Evolutionary conservation across 1,284 basidiomycete genomes (phyloP).

Genomic region (Ceratobasidium sp.): DNA sequence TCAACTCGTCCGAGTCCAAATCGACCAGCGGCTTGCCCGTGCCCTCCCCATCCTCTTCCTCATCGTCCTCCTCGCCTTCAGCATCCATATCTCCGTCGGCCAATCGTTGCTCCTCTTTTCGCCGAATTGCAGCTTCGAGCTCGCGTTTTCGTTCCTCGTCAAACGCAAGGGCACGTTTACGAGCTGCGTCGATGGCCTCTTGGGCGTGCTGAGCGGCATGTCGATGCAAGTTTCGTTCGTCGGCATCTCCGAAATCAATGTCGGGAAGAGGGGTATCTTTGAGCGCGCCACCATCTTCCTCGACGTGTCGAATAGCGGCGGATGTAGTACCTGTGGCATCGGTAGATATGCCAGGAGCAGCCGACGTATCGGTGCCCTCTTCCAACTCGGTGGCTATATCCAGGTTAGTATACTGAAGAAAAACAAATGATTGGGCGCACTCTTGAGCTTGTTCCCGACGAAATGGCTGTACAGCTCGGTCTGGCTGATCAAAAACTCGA

Average conservation of each 20-base stretch:
- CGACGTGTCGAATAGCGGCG: slow-evolving; percentile 22
- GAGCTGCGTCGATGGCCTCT: slow-evolving; percentile 84
- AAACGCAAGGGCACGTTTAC: slow-evolving; percentile 83
- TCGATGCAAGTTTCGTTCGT: slow-evolving; percentile 86
- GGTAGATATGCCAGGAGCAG: slow-evolving; percentile 39
- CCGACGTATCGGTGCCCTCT: slow-evolving; percentile 50
- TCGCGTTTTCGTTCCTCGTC: slow-evolving; percentile 77
- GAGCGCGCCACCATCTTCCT: slow-evolving; percentile 17
- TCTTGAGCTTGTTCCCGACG: slow-evolving; percentile 85
- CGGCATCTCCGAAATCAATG: slow-evolving; percentile 61
- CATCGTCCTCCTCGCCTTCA: slow-evolving; percentile 55
- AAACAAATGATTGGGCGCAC: slow-evolving; percentile 19
- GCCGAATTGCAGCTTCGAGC: slow-evolving; percentile 57
- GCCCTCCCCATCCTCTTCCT: slow-evolving; percentile 43
- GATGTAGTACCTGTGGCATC: neutral
- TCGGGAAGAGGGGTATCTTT: neutral
- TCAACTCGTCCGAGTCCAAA: slow-evolving; percentile 93
- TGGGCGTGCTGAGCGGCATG: slow-evolving; percentile 93
- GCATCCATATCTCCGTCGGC: slow-evolving; percentile 61
- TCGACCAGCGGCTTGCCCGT: slow-evolving; percentile 62
- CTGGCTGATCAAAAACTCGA: slow-evolving; percentile 99
- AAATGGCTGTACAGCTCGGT: slow-evolving; percentile 99
- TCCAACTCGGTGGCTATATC: slow-evolving; percentile 46
- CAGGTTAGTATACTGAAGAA: neutral
- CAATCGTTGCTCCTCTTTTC: slow-evolving; percentile 72